Conservation (phyloP, 306 rosid genomes). For the Biancaea sappan region DNA sequence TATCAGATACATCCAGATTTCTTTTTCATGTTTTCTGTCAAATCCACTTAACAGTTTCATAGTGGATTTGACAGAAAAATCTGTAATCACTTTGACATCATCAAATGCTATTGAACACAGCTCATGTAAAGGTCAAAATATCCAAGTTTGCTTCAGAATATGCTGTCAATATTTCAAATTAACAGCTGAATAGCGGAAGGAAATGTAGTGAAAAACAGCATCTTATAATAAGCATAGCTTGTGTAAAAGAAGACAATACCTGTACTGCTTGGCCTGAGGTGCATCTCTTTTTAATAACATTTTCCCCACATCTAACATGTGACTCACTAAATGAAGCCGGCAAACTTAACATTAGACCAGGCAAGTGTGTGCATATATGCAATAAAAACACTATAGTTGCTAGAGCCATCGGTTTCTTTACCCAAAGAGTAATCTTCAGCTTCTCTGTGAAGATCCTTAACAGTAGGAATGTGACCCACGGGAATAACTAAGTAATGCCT, state of each 20-base stretch:
- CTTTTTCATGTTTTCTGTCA: background rate
- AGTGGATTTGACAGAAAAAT: constrained; percentile 9
- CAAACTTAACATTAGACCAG: constrained; percentile 18
- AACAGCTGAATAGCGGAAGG: background rate
- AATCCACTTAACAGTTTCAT: background rate
- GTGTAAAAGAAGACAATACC: constrained; percentile 41
- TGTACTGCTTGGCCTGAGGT: constrained; percentile 57
- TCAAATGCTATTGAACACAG: background rate
- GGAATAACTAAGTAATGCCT: constrained; percentile 90
- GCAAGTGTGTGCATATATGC: background rate
- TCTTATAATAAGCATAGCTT: background rate
- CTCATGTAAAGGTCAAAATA: background rate
- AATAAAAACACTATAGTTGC: constrained; percentile 14
- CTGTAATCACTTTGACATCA: background rate
- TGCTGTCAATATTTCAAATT: background rate
- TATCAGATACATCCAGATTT: background rate
- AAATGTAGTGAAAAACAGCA: constrained; percentile 2
- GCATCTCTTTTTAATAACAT: constrained; percentile 61
- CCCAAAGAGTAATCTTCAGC: constrained; percentile 67
- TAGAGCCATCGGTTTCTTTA: constrained; percentile 34
- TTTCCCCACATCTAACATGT: constrained; percentile 75
- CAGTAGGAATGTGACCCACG: constrained; percentile 65
- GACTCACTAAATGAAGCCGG: constrained; percentile 53
- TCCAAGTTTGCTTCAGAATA: background rate
- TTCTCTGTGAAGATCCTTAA: constrained; percentile 56